These are phyloP conservation scores for Diaporthe eres DNA, from an alignment of 2,329 filamentous ascomycete genomes.

Conservation along the genomic window DNA sequence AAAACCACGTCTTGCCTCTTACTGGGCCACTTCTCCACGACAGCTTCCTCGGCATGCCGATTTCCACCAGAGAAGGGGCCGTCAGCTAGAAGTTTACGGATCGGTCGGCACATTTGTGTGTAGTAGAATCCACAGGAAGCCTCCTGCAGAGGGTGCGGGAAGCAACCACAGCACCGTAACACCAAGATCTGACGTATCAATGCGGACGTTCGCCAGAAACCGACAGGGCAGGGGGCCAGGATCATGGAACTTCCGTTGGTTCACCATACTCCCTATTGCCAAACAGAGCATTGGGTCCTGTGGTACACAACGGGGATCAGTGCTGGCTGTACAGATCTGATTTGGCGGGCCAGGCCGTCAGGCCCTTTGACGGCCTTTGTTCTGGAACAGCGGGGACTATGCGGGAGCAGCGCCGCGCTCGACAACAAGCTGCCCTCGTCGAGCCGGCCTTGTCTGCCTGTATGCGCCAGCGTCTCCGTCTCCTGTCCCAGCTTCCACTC, in stretches of 20 bases:
- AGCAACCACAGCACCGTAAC: constrained; percentile 6
- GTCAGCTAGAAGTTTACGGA: neutral
- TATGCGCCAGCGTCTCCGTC: constrained; percentile 29
- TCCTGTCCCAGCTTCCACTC: constrained; percentile 31
- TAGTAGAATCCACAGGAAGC: neutral
- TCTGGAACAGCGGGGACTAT: constrained; percentile 34
- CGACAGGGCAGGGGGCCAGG: constrained; percentile 20
- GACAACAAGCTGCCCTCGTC: constrained; percentile 16
- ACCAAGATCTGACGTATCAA: constrained; percentile 26
- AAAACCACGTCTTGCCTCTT: neutral
- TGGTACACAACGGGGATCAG: constrained; percentile 16
- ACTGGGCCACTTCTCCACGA: constrained; percentile 10
- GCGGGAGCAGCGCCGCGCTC: constrained; percentile 26
- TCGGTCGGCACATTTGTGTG: neutral
- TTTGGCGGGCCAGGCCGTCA: constrained; percentile 32
- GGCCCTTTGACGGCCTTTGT: constrained; percentile 27
- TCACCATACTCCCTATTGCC: constrained; percentile 29
- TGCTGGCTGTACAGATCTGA: constrained; percentile 17
- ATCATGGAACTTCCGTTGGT: constrained; percentile 31
- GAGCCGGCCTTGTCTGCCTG: constrained; percentile 28
- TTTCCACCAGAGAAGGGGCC: neutral
- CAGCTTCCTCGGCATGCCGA: constrained; percentile 7
- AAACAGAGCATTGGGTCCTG: neutral
- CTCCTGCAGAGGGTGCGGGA: constrained; percentile 10
- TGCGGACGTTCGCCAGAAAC: constrained; percentile 10